Conservation (phyloP, 441 rosid species). For the Aquilaria agallochum region DNA sequence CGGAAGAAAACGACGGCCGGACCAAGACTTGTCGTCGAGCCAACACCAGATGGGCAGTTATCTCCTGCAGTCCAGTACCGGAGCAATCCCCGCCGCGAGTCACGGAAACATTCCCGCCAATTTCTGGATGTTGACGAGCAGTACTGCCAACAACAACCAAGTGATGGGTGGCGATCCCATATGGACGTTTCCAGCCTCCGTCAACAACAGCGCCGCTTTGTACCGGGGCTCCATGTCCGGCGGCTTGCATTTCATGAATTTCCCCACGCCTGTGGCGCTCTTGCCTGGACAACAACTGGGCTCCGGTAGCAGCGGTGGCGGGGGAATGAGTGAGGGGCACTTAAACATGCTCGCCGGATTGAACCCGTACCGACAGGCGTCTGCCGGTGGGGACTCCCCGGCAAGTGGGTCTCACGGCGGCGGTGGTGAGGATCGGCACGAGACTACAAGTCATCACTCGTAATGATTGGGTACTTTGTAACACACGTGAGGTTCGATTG, state of each 20-base stretch:
- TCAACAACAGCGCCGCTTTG: slow-evolving; percentile 39
- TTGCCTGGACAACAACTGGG: slow-evolving; percentile 58
- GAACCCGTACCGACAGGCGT: slow-evolving; percentile 35
- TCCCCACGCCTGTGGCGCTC: slow-evolving; percentile 61
- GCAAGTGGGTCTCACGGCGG: slow-evolving; percentile 51
- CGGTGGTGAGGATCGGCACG: slow-evolving; percentile 42
- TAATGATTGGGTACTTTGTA: slow-evolving; percentile 46
- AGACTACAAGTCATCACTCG: slow-evolving; percentile 55
- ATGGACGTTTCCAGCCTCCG: slow-evolving; percentile 56
- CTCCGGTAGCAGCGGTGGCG: slow-evolving; percentile 19
- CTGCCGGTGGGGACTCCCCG: slow-evolving; percentile 42
- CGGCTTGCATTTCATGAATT: slow-evolving; percentile 79
- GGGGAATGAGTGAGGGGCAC: slow-evolving; percentile 46
- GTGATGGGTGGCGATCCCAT: slow-evolving; percentile 61
- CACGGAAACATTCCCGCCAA: slow-evolving; percentile 54
- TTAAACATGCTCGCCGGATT: slow-evolving; percentile 54
- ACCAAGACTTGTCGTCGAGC: slow-evolving; percentile 40
- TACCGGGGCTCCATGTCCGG: slow-evolving; percentile 50
- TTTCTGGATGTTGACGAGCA: slow-evolving; percentile 65
- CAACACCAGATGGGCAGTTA: slow-evolving; percentile 56
- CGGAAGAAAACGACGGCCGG: slow-evolving; percentile 43
- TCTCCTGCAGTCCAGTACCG: slow-evolving; percentile 47
- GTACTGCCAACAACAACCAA: slow-evolving; percentile 32
- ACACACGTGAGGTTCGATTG: slow-evolving; percentile 69
- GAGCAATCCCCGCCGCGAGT: slow-evolving; percentile 41